Evolutionary conservation across 176 grass and related monocot species (phyloP).

Genomic region (Bolboschoenus planiculmis): DNA sequence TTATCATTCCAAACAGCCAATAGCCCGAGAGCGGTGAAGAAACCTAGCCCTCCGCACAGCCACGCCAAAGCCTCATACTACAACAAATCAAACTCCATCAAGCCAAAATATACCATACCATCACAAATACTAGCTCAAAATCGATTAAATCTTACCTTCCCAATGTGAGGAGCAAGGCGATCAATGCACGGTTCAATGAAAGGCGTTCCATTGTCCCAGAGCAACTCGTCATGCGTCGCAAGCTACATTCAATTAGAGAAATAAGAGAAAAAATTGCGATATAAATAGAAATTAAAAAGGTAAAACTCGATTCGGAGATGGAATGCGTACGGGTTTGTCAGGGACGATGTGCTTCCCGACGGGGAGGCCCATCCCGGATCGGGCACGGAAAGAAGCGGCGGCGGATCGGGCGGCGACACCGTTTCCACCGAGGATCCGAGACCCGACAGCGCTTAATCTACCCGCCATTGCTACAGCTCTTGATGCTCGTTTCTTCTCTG

Average conservation of each 20-base stretch:
- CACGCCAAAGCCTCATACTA: conserved; percentile 93
- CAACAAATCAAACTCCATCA: conserved; percentile 26
- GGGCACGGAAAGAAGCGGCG: conserved; percentile 50
- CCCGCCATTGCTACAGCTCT: conserved; percentile 47
- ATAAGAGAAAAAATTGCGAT: conserved; percentile 3
- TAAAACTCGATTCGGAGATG: not conserved
- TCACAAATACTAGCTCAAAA: not conserved
- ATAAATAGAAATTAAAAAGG: not conserved
- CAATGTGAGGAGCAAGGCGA: conserved; percentile 81
- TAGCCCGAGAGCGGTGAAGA: conserved; percentile 60
- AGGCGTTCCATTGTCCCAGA: conserved; percentile 96
- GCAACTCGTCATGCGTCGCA: conserved; percentile 53
- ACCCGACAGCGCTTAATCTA: conserved; percentile 55
- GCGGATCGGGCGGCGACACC: conserved; percentile 60
- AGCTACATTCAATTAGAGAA: conserved; percentile 36
- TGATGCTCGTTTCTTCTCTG: not conserved
- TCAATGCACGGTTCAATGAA: conserved; percentile 92
- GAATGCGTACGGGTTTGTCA: conserved; percentile 60
- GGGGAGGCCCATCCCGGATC: conserved; percentile 90
- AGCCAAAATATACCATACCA: not conserved
- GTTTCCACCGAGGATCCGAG: conserved; percentile 71
- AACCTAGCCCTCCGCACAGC: conserved; percentile 78
- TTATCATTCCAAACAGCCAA: conserved; percentile 70
- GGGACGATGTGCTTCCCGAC: conserved; percentile 90
- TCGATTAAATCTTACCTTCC: conserved; percentile 46